A percentile compares a stretch with the other conserved stretches of the same genome.
Evolutionary conservation across 805 yeast genomes (phyloP).

Genomic region (Maudiozyma saulgeensis): DNA sequence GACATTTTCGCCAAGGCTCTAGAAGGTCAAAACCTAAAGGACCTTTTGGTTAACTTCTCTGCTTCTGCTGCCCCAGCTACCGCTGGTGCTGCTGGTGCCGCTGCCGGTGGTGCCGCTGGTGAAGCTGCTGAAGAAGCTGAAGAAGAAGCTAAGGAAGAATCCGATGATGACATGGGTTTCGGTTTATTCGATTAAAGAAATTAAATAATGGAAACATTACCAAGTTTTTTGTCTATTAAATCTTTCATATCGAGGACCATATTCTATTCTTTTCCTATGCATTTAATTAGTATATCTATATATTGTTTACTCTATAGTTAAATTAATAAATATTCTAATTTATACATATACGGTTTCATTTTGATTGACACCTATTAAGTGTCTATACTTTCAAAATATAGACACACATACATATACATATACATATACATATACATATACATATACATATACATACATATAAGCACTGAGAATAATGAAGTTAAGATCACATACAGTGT

Average conservation of each 20-base stretch:
- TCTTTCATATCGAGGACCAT: slow-evolving; percentile 1
- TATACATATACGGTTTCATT: neutral
- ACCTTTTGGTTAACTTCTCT: slow-evolving; percentile 50
- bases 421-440: too few species aligned
- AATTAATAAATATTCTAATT: neutral
- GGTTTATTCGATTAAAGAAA: slow-evolving; percentile 70
- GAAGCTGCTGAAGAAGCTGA: slow-evolving; percentile 45
- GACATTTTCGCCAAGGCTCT: slow-evolving; percentile 75
- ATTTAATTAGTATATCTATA: neutral
- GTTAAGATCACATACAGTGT: too few species aligned
- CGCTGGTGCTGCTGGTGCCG: slow-evolving; percentile 36
- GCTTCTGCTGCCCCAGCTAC: slow-evolving; percentile 38
- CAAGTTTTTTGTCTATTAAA: neutral
- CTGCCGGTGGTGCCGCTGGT: slow-evolving; percentile 35
- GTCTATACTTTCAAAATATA: neutral
- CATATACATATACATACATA: too few species aligned
- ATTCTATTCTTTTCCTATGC: neutral
- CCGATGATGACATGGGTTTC: slow-evolving; percentile 84
- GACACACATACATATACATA: neutral
- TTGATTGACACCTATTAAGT: neutral
- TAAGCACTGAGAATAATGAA: too few species aligned
- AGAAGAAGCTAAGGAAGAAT: slow-evolving; percentile 57
- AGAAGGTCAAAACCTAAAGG: slow-evolving; percentile 67
- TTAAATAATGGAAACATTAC: neutral
- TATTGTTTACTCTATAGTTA: neutral